phyloP scores from a whole-genome alignment of 148 eudicot species.

The Fagopyrum esculentum region DNA sequence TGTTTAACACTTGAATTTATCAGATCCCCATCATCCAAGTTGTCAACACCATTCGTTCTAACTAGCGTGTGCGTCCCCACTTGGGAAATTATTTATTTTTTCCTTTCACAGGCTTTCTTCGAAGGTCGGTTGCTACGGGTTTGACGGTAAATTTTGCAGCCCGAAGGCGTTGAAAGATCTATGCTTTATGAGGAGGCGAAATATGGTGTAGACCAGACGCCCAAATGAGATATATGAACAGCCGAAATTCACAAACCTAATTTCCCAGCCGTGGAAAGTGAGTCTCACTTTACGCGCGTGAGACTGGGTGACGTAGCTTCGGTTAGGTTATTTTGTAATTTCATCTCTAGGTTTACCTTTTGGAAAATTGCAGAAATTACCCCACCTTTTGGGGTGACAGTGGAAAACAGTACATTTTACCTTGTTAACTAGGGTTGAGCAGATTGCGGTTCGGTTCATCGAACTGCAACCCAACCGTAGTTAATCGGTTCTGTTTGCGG shows the following conservation, averaged over 20 bases:
- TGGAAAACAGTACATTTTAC: no score
- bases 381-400: no score
- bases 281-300: not conserved
- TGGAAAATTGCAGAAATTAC: no score
- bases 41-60: not conserved
- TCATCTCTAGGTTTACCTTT: no score
- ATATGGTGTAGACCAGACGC: not conserved
- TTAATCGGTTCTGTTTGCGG: no score
- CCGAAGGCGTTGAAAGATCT: not conserved
- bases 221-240: not conserved
- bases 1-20: not conserved
- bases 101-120: not conserved
- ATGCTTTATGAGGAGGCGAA: not conserved
- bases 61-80: not conserved
- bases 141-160: constrained; percentile 5
- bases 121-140: not conserved
- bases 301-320: not conserved
- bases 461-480: no score
- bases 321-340: no score
- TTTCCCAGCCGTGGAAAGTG: not conserved
- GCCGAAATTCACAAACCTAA: not conserved
- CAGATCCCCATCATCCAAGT: not conserved
- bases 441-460: no score
- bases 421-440: no score
- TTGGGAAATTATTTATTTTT: not conserved